Evolutionary conservation across 148 eudicot genomes (phyloP).

Genomic region (Nepenthes gracilis): DNA sequence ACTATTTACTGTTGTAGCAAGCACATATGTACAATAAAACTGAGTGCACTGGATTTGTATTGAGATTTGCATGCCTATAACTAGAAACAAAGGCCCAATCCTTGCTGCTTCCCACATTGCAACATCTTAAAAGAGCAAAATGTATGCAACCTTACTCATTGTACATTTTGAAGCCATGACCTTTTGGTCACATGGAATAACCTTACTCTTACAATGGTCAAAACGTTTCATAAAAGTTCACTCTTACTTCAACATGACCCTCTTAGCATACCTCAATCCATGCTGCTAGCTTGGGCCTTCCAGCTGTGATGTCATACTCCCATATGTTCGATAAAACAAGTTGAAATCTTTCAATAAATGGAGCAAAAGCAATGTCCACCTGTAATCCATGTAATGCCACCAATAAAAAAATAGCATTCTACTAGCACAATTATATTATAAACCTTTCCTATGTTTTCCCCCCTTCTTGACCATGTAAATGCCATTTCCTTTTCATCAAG

Average conservation of each 20-base stretch:
- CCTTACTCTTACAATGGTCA: too few relatives aligned
- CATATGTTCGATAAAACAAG: constrained; percentile 20
- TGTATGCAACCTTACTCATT: neutral
- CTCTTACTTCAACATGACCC: neutral
- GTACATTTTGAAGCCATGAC: too few relatives aligned
- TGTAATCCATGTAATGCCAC: constrained; percentile 8
- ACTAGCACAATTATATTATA: neutral
- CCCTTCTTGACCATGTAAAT: neutral
- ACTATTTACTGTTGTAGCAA: too few relatives aligned
- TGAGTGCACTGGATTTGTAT: too few relatives aligned
- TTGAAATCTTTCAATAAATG: constrained; percentile 38
- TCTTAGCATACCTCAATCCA: constrained; percentile 28
- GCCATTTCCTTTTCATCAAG: too few relatives aligned
- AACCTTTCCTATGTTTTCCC: neutral
- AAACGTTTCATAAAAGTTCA: too few relatives aligned
- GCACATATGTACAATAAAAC: too few relatives aligned
- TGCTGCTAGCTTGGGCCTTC: constrained; percentile 43
- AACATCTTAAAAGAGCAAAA: neutral
- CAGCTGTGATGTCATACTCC: constrained; percentile 35
- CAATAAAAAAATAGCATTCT: neutral
- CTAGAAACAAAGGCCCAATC: too few relatives aligned
- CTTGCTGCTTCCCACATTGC: too few relatives aligned
- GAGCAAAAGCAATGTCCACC: constrained; percentile 43
- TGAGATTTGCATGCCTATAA: too few relatives aligned
- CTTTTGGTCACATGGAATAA: too few relatives aligned